A percentile compares a stretch with the other conserved stretches of the same genome.
Evolutionary conservation across 2,329 filamentous ascomycete genomes (phyloP).

Genomic region (Helotiales sp.): DNA sequence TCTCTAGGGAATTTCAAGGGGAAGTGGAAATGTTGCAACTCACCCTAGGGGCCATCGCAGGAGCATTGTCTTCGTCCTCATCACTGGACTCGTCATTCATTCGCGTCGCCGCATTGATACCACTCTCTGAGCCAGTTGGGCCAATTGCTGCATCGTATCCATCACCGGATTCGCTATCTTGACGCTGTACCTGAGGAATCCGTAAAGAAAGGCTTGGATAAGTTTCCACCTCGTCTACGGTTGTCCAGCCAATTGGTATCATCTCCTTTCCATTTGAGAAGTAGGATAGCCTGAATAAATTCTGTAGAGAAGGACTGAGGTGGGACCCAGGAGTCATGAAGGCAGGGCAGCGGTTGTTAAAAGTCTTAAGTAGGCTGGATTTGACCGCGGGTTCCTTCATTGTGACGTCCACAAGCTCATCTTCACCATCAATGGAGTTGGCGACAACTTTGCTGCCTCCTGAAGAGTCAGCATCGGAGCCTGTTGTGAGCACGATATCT

Average conservation of each 20-base stretch:
- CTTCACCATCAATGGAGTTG: conserved; percentile 83
- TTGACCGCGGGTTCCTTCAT: conserved; percentile 66
- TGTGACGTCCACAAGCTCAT: conserved; percentile 87
- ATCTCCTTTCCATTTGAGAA: conserved; percentile 58
- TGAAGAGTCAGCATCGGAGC: conserved; percentile 68
- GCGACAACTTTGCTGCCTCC: conserved; percentile 74
- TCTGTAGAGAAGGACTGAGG: conserved; percentile 67
- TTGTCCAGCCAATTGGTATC: conserved; percentile 73
- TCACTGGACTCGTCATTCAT: conserved; percentile 64
- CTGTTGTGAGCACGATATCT: conserved; percentile 70
- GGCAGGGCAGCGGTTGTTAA: conserved; percentile 49
- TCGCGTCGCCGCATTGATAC: conserved; percentile 48
- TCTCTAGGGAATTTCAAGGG: too few relatives aligned
- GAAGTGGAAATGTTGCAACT: conserved; percentile 24
- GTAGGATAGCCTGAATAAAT: conserved; percentile 78
- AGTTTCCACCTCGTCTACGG: conserved; percentile 61
- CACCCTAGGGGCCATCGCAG: conserved; percentile 30
- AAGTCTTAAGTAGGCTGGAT: conserved; percentile 26
- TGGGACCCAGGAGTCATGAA: conserved; percentile 60
- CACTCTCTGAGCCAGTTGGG: conserved; percentile 52
- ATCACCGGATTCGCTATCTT: conserved; percentile 26
- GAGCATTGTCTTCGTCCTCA: conserved; percentile 45
- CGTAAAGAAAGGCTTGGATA: conserved; percentile 58
- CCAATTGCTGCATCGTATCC: conserved; percentile 37
- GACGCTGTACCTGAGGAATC: conserved; percentile 40